Conservation (phyloP, 75 land plant genomes). For the Selaginella tamariscina region DNA sequence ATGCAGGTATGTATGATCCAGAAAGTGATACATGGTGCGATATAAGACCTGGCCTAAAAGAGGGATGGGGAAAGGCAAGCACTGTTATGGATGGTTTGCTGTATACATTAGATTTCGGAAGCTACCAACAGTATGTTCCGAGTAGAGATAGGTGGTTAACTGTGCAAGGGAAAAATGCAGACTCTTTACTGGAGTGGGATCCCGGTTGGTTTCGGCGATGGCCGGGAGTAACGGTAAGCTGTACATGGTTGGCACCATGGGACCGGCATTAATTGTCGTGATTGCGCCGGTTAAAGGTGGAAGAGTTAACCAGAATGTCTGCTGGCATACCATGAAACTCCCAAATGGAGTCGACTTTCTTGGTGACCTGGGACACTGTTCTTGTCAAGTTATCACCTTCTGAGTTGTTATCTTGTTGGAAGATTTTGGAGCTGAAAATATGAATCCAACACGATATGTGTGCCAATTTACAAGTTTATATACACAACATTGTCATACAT, state of each 20-base stretch:
- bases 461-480: no score
- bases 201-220: slow-evolving; percentile 27
- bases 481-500: no score
- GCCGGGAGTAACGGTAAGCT: slow-evolving; percentile 27
- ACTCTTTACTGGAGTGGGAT: slow-evolving; percentile 21
- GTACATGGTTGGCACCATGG: slow-evolving; percentile 25
- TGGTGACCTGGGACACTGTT: slow-evolving; percentile 24
- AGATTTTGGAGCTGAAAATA: no score
- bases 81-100: slow-evolving; percentile 27
- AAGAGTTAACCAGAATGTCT: slow-evolving; percentile 15
- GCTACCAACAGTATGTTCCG: slow-evolving; percentile 22
- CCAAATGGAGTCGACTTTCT: slow-evolving; percentile 24
- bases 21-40: slow-evolving; percentile 18
- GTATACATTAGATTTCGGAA: slow-evolving; percentile 22
- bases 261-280: slow-evolving; percentile 22
- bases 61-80: slow-evolving; percentile 30
- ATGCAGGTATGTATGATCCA: slow-evolving; percentile 27
- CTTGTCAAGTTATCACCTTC: slow-evolving; percentile 23
- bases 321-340: slow-evolving; percentile 27
- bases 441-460: no score
- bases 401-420: slow-evolving; percentile 3
- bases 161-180: slow-evolving; percentile 16
- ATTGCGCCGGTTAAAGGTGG: slow-evolving; percentile 24
- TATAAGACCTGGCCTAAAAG: slow-evolving; percentile 18
- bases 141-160: slow-evolving; percentile 21